A percentile compares a stretch with the other conserved stretches of the same genome.
Evolutionary conservation across 257 asterid species (phyloP).

Genomic region (Ophiorrhiza pumila): DNA sequence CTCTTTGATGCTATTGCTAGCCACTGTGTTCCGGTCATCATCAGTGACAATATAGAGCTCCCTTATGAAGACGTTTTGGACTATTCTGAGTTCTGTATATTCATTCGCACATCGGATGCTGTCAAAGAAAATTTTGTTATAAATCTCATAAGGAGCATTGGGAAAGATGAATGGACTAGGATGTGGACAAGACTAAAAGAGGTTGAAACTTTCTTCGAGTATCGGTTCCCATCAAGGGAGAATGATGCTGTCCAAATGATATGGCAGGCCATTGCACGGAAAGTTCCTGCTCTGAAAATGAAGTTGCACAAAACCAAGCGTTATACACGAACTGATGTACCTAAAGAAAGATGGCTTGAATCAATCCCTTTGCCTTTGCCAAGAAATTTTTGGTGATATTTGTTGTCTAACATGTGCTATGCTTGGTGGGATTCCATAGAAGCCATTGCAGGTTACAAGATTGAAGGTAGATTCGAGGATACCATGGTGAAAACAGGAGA

Average conservation of each 20-base stretch:
- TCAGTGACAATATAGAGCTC: constrained; percentile 75
- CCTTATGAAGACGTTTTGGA: constrained; percentile 70
- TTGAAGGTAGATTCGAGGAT: neutral
- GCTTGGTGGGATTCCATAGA: neutral
- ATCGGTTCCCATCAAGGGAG: constrained; percentile 51
- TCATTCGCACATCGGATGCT: constrained; percentile 55
- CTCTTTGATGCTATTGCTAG: constrained; percentile 78
- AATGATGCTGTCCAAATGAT: constrained; percentile 75
- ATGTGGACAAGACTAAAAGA: constrained; percentile 64
- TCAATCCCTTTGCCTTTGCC: constrained; percentile 48
- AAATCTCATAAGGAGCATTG: constrained; percentile 42
- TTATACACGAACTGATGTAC: constrained; percentile 18
- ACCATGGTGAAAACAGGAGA: too few relatives aligned
- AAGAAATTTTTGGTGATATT: constrained; percentile 43
- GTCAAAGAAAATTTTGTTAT: constrained; percentile 43
- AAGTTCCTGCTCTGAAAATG: constrained; percentile 45
- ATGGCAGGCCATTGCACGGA: constrained; percentile 64
- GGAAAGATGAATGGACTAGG: constrained; percentile 56
- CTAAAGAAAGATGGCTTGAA: constrained; percentile 26
- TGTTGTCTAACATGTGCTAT: neutral
- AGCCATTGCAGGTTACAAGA: neutral
- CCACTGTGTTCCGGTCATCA: constrained; percentile 77
- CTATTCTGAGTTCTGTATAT: constrained; percentile 61
- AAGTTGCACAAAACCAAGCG: constrained; percentile 38
- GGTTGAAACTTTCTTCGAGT: constrained; percentile 49